These are phyloP conservation scores for Mycena rebaudengoi DNA, from an alignment of 768 basidiomycete species.

Conservation along the genomic window DNA sequence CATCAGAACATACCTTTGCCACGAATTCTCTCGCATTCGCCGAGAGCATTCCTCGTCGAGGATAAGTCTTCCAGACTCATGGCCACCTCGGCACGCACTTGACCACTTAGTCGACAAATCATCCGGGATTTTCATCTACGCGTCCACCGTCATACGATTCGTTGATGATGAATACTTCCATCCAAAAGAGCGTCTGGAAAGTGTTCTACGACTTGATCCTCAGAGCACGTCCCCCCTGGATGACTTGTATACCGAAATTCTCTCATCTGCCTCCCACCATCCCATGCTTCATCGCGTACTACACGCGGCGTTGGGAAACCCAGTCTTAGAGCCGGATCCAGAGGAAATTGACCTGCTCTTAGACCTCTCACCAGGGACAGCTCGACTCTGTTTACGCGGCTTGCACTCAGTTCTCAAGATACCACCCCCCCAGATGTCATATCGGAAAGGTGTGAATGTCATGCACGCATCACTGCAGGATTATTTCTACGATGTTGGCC, in stretches of 20 bases:
- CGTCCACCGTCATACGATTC: conserved; percentile 5
- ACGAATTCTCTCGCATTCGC: too few species aligned
- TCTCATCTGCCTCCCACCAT: neutral
- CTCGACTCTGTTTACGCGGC: neutral
- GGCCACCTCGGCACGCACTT: too few species aligned
- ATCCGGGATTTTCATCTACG: conserved; percentile 15
- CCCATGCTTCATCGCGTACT: neutral
- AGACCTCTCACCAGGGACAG: neutral
- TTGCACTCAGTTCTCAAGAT: too few species aligned
- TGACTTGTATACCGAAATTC: conserved; percentile 3
- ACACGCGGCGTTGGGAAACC: neutral
- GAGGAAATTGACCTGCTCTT: conserved; percentile 12
- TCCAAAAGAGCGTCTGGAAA: conserved; percentile 4
- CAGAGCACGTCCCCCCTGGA: conserved; percentile 10
- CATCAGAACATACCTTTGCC: too few species aligned
- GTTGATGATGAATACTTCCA: conserved; percentile 13
- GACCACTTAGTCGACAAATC: conserved; percentile 9
- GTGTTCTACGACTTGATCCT: conserved; percentile 2
- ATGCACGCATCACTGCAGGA: too few species aligned
- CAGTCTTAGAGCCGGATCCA: neutral
- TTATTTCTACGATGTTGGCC: too few species aligned
- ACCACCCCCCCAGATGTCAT: too few species aligned
- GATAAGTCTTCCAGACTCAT: too few species aligned
- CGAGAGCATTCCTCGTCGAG: too few species aligned
- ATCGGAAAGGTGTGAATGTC: too few species aligned